Evolutionary conservation across 2,329 filamentous ascomycete species (phyloP).

Genomic region (Helotiales sp.): DNA sequence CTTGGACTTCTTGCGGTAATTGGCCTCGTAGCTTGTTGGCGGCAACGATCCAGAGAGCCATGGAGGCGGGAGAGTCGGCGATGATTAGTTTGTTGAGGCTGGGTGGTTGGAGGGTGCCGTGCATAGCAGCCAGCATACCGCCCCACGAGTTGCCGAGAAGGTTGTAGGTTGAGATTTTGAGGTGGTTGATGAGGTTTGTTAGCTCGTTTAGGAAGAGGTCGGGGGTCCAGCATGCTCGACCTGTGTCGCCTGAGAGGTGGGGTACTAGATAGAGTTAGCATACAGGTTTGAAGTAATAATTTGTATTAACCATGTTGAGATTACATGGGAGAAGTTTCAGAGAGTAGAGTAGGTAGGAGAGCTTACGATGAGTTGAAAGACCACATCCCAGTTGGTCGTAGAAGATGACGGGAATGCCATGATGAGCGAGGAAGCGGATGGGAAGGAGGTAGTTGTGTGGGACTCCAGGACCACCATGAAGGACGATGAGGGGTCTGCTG

Average conservation of each 20-base stretch:
- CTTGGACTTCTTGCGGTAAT: conserved; percentile 11
- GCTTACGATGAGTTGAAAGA: conserved; percentile 47
- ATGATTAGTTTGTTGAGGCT: conserved; percentile 42
- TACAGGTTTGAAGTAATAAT: too few species aligned
- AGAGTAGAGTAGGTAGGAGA: too few species aligned
- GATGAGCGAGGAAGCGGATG: conserved; percentile 39
- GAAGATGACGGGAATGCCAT: conserved; percentile 47
- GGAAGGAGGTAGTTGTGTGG: conserved; percentile 44
- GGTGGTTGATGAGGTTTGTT: conserved; percentile 44
- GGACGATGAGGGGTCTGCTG: conserved; percentile 34
- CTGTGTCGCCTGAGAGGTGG: conserved; percentile 42
- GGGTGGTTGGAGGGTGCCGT: conserved; percentile 39
- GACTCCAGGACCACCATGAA: conserved; percentile 17
- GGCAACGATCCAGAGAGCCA: conserved; percentile 1
- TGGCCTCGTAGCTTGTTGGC: conserved; percentile 19
- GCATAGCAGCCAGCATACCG: conserved; percentile 48
- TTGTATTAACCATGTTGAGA: too few species aligned
- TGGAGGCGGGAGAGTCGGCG: conserved; percentile 32
- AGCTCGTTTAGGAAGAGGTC: conserved; percentile 50
- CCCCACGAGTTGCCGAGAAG: conserved; percentile 54
- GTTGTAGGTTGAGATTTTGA: conserved; percentile 43
- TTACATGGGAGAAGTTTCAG: too few species aligned
- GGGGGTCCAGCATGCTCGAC: conserved; percentile 45
- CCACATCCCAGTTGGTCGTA: conserved; percentile 57
- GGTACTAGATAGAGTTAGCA: too few species aligned